These are phyloP conservation scores for Fusarium papillatum DNA, from an alignment of 2,329 filamentous ascomycete species.

Conservation along the genomic window DNA sequence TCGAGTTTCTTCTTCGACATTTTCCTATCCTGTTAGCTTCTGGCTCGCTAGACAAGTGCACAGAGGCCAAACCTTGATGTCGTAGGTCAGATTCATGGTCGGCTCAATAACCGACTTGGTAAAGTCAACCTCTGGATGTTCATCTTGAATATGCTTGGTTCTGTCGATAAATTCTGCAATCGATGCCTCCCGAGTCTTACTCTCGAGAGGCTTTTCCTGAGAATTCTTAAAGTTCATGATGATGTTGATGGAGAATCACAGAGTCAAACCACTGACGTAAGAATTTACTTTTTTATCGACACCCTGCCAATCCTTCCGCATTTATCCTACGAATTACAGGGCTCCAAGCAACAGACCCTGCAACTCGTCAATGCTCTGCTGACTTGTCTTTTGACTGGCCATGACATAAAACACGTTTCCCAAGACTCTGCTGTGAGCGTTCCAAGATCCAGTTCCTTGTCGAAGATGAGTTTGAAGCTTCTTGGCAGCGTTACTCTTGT, in stretches of 20 bases:
- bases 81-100: constrained; percentile 38
- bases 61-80: constrained; percentile 18
- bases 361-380: constrained; percentile 42
- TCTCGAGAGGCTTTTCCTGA: not conserved
- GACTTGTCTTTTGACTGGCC: constrained; percentile 61
- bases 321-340: not conserved
- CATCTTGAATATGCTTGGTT: constrained; percentile 22
- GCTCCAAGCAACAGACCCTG: constrained; percentile 35
- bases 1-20: constrained; percentile 13
- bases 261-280: constrained; percentile 12
- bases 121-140: constrained; percentile 34
- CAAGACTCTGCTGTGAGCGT: constrained; percentile 66
- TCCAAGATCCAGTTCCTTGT: constrained; percentile 53
- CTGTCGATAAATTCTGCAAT: constrained; percentile 31
- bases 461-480: constrained; percentile 55
- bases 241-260: not conserved
- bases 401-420: constrained; percentile 73
- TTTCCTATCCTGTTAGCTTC: constrained; percentile 17
- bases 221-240: constrained; percentile 1
- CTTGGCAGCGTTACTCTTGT: constrained; percentile 61
- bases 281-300: constrained; percentile 10
- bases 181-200: constrained; percentile 32
- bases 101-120: constrained; percentile 31
- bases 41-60: too few species aligned
- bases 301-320: not conserved